phyloP scores from a whole-genome alignment of 2,329 filamentous ascomycete species.

The Allantophomopsis cytisporea region DNA sequence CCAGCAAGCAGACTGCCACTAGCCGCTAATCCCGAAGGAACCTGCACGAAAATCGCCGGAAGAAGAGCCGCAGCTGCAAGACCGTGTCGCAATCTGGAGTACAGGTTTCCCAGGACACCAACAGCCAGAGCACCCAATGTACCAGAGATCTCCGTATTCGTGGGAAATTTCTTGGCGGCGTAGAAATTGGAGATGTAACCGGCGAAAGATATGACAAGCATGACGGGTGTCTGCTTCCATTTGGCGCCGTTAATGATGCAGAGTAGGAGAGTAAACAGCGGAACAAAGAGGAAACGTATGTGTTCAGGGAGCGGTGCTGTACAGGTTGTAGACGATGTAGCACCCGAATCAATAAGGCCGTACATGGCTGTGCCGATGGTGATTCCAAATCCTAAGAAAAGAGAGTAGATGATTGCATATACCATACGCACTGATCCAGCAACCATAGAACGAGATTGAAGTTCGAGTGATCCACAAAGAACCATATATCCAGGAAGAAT shows the following conservation, averaged over 20 bases:
- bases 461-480: conserved; percentile 38
- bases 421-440: conserved; percentile 44
- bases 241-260: conserved; percentile 71
- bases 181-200: conserved; percentile 72
- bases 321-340: conserved; percentile 30
- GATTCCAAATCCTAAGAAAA: conserved; percentile 43
- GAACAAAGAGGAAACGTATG: conserved; percentile 59
- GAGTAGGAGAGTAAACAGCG: conserved; percentile 58
- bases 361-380: conserved; percentile 41
- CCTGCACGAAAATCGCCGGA: conserved; percentile 69
- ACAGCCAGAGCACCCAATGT: conserved; percentile 66
- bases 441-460: conserved; percentile 39
- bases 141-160: conserved; percentile 63
- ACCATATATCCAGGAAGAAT: conserved; percentile 54
- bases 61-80: conserved; percentile 76
- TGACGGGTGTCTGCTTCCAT: conserved; percentile 66
- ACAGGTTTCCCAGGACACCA: conserved; percentile 64
- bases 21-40: conserved; percentile 47
- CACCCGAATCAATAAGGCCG: conserved; percentile 32
- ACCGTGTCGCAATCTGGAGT: conserved; percentile 44
- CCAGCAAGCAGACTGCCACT: conserved; percentile 44
- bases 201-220: conserved; percentile 58
- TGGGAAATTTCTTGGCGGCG: conserved; percentile 47
- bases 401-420: conserved; percentile 42
- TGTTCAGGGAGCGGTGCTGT: conserved; percentile 30